Percentiles rank a stretch among this genome's conserved stretches.
phyloP scores from a whole-genome alignment of 1,284 basidiomycete genomes.

The Tilletia walkeri region DNA sequence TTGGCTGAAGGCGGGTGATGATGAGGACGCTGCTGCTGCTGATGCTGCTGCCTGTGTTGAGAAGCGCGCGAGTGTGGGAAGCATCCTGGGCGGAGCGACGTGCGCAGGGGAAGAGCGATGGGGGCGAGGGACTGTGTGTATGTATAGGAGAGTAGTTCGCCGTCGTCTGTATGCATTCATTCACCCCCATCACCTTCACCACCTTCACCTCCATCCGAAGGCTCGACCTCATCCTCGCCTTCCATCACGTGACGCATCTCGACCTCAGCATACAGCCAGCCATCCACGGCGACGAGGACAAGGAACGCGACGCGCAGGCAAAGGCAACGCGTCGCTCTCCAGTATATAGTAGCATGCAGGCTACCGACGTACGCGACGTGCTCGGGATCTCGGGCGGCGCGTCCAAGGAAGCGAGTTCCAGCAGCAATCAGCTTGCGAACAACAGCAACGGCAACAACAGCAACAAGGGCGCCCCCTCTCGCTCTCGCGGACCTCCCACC shows the following conservation, averaged over 20 bases:
- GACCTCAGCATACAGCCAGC: too few relatives aligned
- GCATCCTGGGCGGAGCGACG: constrained; percentile 19
- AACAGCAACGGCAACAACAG: neutral
- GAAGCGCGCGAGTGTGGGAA: constrained; percentile 18
- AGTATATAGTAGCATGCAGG: neutral
- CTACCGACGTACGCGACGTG: constrained; percentile 8
- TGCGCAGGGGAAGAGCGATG: too few relatives aligned
- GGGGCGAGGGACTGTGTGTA: too few relatives aligned
- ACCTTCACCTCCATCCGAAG: too few relatives aligned
- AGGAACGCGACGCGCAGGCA: neutral
- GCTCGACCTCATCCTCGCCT: too few relatives aligned
- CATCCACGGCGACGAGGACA: neutral
- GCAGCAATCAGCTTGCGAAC: neutral
- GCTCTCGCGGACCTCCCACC: constrained; percentile 1
- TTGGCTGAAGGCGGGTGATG: constrained; percentile 63
- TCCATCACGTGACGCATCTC: too few relatives aligned
- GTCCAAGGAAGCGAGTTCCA: neutral
- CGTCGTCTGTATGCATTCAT: too few relatives aligned
- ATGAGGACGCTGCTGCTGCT: constrained; percentile 18
- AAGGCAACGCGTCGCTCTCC: neutral
- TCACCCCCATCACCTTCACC: too few relatives aligned
- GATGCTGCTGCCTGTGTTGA: neutral
- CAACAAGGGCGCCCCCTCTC: neutral
- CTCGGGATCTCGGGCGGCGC: constrained; percentile 9
- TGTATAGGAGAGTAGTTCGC: too few relatives aligned